These are phyloP conservation scores for Discostella stelligeroides DNA, from an alignment of 108 stramenopile species.

Conservation along the genomic window DNA sequence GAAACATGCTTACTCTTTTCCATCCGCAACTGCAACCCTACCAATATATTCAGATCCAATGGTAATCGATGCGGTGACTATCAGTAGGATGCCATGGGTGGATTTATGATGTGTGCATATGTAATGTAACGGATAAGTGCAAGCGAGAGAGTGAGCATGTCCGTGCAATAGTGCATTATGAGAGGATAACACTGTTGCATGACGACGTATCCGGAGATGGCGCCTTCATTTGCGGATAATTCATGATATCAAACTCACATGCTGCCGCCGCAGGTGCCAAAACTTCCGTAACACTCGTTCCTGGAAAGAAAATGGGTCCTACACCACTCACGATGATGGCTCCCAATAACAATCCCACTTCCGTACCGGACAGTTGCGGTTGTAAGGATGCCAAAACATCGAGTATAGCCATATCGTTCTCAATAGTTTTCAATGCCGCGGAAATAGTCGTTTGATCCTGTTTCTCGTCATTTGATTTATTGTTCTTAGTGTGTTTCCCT, in stretches of 20 bases:
- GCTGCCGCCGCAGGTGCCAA: slow-evolving; percentile 69
- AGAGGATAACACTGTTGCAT: no score
- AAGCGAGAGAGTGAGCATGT: no score
- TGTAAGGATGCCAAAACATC: slow-evolving; percentile 65
- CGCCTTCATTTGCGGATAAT: no score
- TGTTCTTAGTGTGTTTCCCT: slow-evolving; percentile 14
- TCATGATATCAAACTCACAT: slow-evolving; percentile 44
- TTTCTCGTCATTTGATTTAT: not conserved
- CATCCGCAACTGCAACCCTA: slow-evolving; percentile 85
- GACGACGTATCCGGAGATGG: no score
- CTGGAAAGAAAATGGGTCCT: slow-evolving; percentile 70
- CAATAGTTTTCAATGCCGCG: slow-evolving; percentile 32
- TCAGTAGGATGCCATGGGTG: not conserved
- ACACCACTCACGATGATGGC: slow-evolving; percentile 61
- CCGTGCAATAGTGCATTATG: no score
- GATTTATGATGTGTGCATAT: no score
- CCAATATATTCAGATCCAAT: slow-evolving; percentile 90
- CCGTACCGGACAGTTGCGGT: slow-evolving; percentile 67
- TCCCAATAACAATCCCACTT: slow-evolving; percentile 60
- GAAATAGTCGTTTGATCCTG: slow-evolving; percentile 29
- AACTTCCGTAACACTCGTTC: slow-evolving; percentile 69
- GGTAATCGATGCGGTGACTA: slow-evolving; percentile 81
- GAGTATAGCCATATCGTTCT: slow-evolving; percentile 64
- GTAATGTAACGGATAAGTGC: no score
- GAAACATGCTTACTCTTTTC: slow-evolving; percentile 80